These are phyloP conservation scores for Thozetella sp. DNA, from an alignment of 495 filamentous ascomycete species.

Conservation along the genomic window DNA sequence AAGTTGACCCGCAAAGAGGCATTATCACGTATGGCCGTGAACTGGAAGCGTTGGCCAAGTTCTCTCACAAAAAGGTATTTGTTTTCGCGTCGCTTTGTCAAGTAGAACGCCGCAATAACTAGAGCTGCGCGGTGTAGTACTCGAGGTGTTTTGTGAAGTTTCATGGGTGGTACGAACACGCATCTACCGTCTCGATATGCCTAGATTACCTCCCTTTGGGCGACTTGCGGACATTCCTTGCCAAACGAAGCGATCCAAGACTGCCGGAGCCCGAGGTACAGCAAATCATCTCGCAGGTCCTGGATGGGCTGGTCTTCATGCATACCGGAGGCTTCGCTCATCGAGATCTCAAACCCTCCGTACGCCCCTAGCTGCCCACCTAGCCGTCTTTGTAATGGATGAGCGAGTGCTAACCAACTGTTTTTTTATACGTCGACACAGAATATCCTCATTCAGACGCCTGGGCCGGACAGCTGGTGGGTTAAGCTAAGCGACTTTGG, in stretches of 20 bases:
- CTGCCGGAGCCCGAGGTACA: slow-evolving; percentile 38
- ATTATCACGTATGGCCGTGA: slow-evolving; percentile 33
- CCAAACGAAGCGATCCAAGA: background rate
- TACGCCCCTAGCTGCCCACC: too few species aligned
- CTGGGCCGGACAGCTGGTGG: slow-evolving; percentile 28
- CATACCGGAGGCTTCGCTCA: slow-evolving; percentile 49
- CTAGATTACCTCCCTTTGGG: slow-evolving; percentile 45
- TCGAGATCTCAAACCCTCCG: slow-evolving; percentile 50
- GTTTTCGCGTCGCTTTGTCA: background rate
- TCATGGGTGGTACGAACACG: slow-evolving; percentile 39
- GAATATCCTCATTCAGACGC: slow-evolving; percentile 6
- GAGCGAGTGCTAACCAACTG: background rate
- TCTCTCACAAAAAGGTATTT: slow-evolving; percentile 32
- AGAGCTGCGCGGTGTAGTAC: slow-evolving; percentile 9
- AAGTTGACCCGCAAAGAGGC: slow-evolving; percentile 3
- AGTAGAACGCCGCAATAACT: background rate
- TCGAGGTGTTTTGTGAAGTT: slow-evolving; percentile 26
- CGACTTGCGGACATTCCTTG: slow-evolving; percentile 28
- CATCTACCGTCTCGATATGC: slow-evolving; percentile 29
- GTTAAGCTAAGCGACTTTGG: slow-evolving; percentile 52
- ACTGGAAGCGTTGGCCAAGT: slow-evolving; percentile 42
- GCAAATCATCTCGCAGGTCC: slow-evolving; percentile 37
- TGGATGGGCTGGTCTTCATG: slow-evolving; percentile 46
- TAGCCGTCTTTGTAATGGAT: too few species aligned
- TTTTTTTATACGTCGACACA: background rate